Percentiles rank a stretch among this genome's conserved stretches.
These are phyloP conservation scores for Botrytis cinerea DNA, from an alignment of 2,329 filamentous ascomycete genomes.

Conservation along the genomic window DNA sequence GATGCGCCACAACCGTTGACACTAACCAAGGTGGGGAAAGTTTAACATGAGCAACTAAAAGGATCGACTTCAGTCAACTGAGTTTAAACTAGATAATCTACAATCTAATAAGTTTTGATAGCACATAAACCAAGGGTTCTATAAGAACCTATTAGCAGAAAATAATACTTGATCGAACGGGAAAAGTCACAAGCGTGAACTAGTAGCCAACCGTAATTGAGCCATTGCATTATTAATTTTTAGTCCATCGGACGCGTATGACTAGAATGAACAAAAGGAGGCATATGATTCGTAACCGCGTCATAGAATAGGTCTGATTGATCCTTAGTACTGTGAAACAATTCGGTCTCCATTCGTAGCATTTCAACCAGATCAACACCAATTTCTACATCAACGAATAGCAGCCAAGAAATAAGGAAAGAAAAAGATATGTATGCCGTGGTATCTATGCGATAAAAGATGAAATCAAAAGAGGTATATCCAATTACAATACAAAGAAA, in stretches of 20 bases:
- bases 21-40: not conserved
- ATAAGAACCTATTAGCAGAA: not conserved
- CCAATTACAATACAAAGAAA: slow-evolving; percentile 19
- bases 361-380: not conserved
- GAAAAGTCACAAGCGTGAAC: not conserved
- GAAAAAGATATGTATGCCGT: slow-evolving; percentile 28
- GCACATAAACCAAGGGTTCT: not conserved
- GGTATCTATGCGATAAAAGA: slow-evolving; percentile 36
- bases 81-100: not conserved
- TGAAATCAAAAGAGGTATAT: slow-evolving; percentile 25
- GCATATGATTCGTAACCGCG: not conserved
- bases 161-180: not conserved
- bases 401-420: slow-evolving; percentile 15
- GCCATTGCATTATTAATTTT: not conserved
- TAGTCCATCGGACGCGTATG: not conserved
- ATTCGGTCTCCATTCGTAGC: not conserved
- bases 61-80: not conserved
- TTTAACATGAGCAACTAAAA: not conserved
- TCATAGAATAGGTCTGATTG: not conserved
- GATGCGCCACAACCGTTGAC: not conserved
- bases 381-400: not conserved
- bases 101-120: not conserved
- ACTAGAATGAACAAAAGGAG: not conserved
- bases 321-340: not conserved
- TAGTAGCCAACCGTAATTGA: not conserved